A percentile compares a stretch with the other conserved stretches of the same genome.
These are phyloP conservation scores for Claviceps sp. DNA, from an alignment of 2,329 filamentous ascomycete genomes.

Conservation along the genomic window DNA sequence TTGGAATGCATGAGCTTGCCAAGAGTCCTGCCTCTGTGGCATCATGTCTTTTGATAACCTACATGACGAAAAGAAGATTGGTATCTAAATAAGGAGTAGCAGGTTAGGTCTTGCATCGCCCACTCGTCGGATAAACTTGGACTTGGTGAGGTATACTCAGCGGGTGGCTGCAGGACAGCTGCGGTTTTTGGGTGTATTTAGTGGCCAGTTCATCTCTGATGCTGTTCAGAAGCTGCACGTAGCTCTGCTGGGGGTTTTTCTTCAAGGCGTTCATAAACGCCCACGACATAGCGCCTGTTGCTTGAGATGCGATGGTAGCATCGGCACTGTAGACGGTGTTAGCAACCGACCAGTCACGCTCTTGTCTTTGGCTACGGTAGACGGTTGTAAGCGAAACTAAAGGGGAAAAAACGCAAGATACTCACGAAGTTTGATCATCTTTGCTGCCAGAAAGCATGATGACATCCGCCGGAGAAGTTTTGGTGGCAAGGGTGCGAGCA, in stretches of 20 bases:
- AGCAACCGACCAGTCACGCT: background rate
- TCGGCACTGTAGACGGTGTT: constrained; percentile 51
- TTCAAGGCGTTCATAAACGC: constrained; percentile 87
- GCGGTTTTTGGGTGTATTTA: constrained; percentile 89
- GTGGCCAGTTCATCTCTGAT: constrained; percentile 82
- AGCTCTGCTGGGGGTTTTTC: constrained; percentile 97
- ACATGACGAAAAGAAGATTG: constrained; percentile 51
- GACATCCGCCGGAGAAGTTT: constrained; percentile 89
- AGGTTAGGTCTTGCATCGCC: constrained; percentile 6
- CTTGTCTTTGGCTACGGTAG: background rate
- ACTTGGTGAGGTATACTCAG: constrained; percentile 51
- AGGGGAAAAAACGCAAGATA: constrained; percentile 17
- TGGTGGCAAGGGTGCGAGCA: constrained; percentile 68
- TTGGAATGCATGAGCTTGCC: background rate
- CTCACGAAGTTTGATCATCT: constrained; percentile 85
- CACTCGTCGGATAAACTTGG: constrained; percentile 5
- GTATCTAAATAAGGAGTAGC: constrained; percentile 29
- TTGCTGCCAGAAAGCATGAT: constrained; percentile 98
- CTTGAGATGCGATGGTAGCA: constrained; percentile 78
- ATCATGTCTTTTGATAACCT: constrained; percentile 11
- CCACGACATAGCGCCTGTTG: constrained; percentile 96
- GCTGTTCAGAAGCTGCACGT: constrained; percentile 90
- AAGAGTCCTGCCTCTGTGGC: background rate
- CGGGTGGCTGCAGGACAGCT: constrained; percentile 93
- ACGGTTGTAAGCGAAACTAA: background rate